Conservation (phyloP, 2,329 filamentous ascomycete species). For the Diaporthe sp. region DNA sequence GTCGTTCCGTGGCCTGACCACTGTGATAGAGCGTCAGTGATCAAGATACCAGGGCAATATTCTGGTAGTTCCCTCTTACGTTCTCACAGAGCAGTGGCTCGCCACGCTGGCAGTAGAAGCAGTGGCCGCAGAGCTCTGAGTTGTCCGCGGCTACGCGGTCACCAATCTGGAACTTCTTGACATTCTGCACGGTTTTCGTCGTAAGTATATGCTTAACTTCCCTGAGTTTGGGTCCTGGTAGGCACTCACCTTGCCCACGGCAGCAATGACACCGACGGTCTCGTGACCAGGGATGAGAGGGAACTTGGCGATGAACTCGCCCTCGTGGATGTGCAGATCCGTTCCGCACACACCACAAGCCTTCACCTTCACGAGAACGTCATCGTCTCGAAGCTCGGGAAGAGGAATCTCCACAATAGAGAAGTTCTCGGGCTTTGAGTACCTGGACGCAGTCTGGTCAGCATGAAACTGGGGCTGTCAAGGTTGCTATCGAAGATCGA, state of each 20-base stretch:
- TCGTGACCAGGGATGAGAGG: slow-evolving; percentile 78
- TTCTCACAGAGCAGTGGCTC: slow-evolving; percentile 78
- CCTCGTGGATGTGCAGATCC: slow-evolving; percentile 73
- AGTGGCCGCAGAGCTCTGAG: slow-evolving; percentile 77
- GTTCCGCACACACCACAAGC: slow-evolving; percentile 74
- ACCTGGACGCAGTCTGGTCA: slow-evolving; percentile 34
- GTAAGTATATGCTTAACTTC: not conserved
- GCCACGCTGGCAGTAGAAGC: slow-evolving; percentile 80
- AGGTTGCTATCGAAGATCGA: not conserved
- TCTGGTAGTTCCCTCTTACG: slow-evolving; percentile 44
- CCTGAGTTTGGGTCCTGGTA: not conserved
- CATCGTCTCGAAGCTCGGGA: slow-evolving; percentile 70
- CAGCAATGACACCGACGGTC: slow-evolving; percentile 75
- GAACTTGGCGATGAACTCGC: slow-evolving; percentile 75
- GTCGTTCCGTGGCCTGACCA: slow-evolving; percentile 77
- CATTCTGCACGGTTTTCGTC: slow-evolving; percentile 54
- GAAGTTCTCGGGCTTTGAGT: slow-evolving; percentile 61
- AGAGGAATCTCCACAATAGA: slow-evolving; percentile 73
- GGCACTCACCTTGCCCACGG: slow-evolving; percentile 56
- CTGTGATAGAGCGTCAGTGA: slow-evolving; percentile 42
- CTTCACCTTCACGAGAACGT: slow-evolving; percentile 76
- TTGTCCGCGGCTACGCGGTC: slow-evolving; percentile 76
- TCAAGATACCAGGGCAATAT: not conserved
- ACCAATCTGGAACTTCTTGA: slow-evolving; percentile 71
- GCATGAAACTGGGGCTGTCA: not conserved